Conservation (phyloP, 768 basidiomycete genomes). For the Lactarius vividus region DNA sequence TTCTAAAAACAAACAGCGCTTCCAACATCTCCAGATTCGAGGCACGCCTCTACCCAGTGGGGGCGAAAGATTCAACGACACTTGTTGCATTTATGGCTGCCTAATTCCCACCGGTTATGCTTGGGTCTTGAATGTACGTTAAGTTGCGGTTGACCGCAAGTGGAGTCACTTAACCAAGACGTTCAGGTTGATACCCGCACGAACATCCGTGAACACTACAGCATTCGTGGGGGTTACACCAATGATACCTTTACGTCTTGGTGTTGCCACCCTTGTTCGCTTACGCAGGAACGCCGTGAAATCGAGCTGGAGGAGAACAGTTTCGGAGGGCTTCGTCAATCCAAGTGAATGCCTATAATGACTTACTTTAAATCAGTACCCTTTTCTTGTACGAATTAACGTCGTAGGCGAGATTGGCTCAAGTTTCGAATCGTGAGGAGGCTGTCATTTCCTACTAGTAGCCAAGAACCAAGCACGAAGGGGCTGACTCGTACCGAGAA, state of each 20-base stretch:
- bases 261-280: constrained; percentile 48
- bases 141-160: neutral
- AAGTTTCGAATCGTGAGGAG: neutral
- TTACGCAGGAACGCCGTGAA: constrained; percentile 48
- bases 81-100: constrained; percentile 40
- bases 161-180: neutral
- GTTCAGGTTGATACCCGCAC: constrained; percentile 36
- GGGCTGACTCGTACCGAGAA: too few relatives aligned
- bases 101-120: constrained; percentile 33
- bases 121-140: constrained; percentile 33
- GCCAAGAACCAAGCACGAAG: too few relatives aligned
- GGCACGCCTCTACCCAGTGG: constrained; percentile 40
- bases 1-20: constrained; percentile 40
- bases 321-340: constrained; percentile 10
- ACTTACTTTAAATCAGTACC: too few relatives aligned
- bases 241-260: constrained; percentile 42
- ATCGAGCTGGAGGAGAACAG: constrained; percentile 47
- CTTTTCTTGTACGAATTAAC: neutral
- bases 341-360: too few relatives aligned
- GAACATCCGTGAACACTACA: constrained; percentile 43
- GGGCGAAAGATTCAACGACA: constrained; percentile 36
- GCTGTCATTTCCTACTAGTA: neutral
- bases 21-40: constrained; percentile 37
- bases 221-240: constrained; percentile 42
- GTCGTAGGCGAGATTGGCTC: neutral